phyloP scores from a whole-genome alignment of 2,329 filamentous ascomycete genomes.

The Colletotrichum viniferum region DNA sequence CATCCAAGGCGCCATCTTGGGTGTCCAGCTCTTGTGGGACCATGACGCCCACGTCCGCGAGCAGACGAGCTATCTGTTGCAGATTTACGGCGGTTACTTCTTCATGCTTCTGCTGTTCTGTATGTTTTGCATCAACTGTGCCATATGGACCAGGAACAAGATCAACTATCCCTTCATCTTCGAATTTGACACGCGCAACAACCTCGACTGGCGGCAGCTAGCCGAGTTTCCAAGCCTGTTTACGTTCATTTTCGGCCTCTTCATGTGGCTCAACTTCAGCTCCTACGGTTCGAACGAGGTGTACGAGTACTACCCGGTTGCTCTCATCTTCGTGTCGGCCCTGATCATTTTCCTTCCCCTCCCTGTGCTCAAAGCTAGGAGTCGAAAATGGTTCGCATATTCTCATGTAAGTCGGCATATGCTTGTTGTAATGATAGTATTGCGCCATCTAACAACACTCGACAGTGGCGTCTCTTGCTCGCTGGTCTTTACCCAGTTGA shows the following conservation, averaged over 20 bases:
- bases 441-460: conserved; percentile 29
- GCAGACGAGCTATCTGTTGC: conserved; percentile 73
- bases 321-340: conserved; percentile 73
- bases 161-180: conserved; percentile 98
- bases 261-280: conserved; percentile 89
- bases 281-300: conserved; percentile 67
- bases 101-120: conserved; percentile 79
- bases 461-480: conserved; percentile 80
- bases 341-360: conserved; percentile 77
- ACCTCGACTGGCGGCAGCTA: conserved; percentile 88
- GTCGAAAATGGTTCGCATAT: conserved; percentile 84
- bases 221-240: conserved; percentile 87
- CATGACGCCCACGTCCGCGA: conserved; percentile 50
- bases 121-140: conserved; percentile 86
- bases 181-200: conserved; percentile 87
- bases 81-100: conserved; percentile 94
- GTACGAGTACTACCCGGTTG: conserved; percentile 85
- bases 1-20: conserved; percentile 69
- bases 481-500: conserved; percentile 92
- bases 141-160: conserved; percentile 80
- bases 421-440: fast-evolving
- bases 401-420: conserved; percentile 70
- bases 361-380: conserved; percentile 75
- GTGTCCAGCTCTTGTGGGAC: conserved; percentile 54
- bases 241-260: conserved; percentile 76